Evolutionary conservation across 176 grass and related monocot species (phyloP).

Genomic region (Urochloa ruziziensis): DNA sequence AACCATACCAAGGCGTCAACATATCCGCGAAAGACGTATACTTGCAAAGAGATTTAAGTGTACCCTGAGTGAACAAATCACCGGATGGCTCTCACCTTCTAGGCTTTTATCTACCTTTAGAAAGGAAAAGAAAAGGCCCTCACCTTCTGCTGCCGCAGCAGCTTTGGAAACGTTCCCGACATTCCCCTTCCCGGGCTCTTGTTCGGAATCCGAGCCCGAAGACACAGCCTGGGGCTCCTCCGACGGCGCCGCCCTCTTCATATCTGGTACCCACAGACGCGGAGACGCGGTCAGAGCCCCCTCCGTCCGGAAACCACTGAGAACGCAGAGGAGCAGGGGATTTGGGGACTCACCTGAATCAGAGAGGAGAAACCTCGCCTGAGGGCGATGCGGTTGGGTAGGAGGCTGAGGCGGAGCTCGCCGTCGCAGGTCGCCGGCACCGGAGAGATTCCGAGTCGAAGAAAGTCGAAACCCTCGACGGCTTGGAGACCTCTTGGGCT

Average conservation of each 20-base stretch:
- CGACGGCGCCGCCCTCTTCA: conserved; percentile 77
- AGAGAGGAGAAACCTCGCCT: background rate
- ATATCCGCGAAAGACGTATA: background rate
- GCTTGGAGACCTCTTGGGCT: background rate
- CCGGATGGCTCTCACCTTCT: conserved; percentile 36
- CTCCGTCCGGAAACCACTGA: background rate
- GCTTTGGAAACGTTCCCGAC: conserved; percentile 35
- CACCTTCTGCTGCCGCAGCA: conserved; percentile 35
- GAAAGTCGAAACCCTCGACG: background rate
- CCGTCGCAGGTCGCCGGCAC: conserved; percentile 21
- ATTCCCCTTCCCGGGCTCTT: conserved; percentile 23
- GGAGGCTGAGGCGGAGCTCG: background rate
- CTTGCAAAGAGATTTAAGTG: background rate
- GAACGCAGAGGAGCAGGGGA: background rate
- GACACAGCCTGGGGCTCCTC: conserved; percentile 38
- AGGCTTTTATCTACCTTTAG: too few relatives aligned
- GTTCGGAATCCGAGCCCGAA: conserved; percentile 65
- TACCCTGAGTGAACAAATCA: background rate
- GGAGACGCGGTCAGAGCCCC: background rate
- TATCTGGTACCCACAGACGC: conserved; percentile 24
- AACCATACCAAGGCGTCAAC: background rate
- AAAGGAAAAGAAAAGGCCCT: background rate
- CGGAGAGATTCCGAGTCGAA: background rate
- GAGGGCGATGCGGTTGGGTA: background rate
- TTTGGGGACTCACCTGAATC: background rate